Percentiles rank a stretch among this genome's conserved stretches.
Evolutionary conservation across 1,284 basidiomycete genomes (phyloP).

Genomic region (Fomitopsis betulina): DNA sequence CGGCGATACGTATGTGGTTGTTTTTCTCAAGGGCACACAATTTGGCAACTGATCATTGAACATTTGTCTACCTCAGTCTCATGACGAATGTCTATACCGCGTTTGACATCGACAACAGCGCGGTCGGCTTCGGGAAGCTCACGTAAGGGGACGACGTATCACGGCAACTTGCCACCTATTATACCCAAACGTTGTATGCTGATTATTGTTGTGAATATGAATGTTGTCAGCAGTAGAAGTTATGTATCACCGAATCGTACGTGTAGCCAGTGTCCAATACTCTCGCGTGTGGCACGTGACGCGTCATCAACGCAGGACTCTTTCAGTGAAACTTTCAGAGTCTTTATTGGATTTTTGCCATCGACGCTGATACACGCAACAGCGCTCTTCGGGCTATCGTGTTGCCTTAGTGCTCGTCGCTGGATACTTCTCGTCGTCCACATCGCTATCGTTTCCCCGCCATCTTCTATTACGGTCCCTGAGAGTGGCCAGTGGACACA

Average conservation of each 20-base stretch:
- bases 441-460: too few relatives aligned
- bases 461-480: too few relatives aligned
- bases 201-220: background rate
- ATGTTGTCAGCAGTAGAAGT: background rate
- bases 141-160: background rate
- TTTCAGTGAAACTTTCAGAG: too few relatives aligned
- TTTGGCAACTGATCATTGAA: background rate
- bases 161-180: background rate
- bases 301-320: too few relatives aligned
- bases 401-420: too few relatives aligned
- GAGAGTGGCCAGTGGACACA: background rate
- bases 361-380: too few relatives aligned
- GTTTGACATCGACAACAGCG: slow-evolving; percentile 10
- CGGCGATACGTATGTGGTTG: slow-evolving; percentile 20
- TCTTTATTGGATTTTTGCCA: too few relatives aligned
- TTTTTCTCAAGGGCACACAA: background rate
- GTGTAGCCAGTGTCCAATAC: too few relatives aligned
- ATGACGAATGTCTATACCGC: slow-evolving; percentile 17
- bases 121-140: slow-evolving; percentile 7
- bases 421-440: too few relatives aligned
- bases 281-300: too few relatives aligned
- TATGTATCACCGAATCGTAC: background rate
- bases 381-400: too few relatives aligned
- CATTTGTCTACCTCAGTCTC: slow-evolving; percentile 13
- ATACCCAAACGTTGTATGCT: background rate